Base-by-base conservation (phyloP, 305 asterid genomes). In the Ilex paraguariensis region DNA sequence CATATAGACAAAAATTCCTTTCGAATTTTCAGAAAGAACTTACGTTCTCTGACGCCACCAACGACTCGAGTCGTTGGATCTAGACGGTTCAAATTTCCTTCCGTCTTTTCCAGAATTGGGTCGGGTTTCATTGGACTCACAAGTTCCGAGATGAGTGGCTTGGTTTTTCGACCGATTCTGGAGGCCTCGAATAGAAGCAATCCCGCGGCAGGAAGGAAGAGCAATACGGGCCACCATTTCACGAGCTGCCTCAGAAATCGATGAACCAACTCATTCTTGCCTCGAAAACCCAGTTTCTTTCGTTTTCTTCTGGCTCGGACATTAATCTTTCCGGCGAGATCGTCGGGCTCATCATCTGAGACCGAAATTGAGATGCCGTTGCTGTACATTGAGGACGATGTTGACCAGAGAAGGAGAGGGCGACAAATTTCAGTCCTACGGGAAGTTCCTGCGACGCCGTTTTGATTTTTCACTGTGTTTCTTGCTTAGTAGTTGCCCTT, bases 41-140 rank as follows among this genome's bases (percentile, higher is more conserved):
- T 56, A 90, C 99, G 84, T 69, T 90, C 81, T 75, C 94, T 81
- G 55, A 86, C 85, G 66, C 99, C 98, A 54, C 77, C 78, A 53
- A 85, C 73, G 49, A 80, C 81, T 59, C 79, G 81, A 36, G 95
- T 87, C 21, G 68, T 65, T 31, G 91, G 95, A 80, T 90, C 97
- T 15, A 84, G 77, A 62, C 75, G 87, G 79, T 88, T 77, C 81
- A 94, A 80, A 60, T 90, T 87, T 56, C 75, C 85, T 44, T 58
- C 81, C 45, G 70, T 81, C 51, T 62, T 42, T 49, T 54, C 69
- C 62, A 68, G 66, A 48, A 65, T 17, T 13, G 33, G 21, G 10
- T 15, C 53, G 33, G 59, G 60, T 55, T 75, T 65, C 55, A 53
- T 77, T 70, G 61, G 70, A 60, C 62, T 39, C 51, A 42, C 67